Evolutionary conservation across 1,139 yeast species (phyloP).

Genomic region (Magnusiomyces fungicola): DNA sequence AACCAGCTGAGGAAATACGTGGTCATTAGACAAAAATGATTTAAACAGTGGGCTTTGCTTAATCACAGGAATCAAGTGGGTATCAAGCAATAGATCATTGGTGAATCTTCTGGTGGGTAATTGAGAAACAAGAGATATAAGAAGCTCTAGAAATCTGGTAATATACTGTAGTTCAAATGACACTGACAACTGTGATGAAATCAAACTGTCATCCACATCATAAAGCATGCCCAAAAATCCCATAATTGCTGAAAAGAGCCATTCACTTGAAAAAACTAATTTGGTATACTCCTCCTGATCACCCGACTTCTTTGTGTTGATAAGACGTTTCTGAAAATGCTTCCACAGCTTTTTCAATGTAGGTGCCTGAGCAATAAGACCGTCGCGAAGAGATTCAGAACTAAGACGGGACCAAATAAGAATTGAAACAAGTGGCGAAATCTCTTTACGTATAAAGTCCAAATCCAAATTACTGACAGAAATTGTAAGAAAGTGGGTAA

Average conservation of each 20-base stretch:
- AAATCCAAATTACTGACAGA: constrained; percentile 25
- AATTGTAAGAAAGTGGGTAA: constrained; percentile 25
- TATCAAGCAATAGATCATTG: constrained; percentile 31
- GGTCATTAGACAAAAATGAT: background rate
- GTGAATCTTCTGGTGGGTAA: constrained; percentile 39
- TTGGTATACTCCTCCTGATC: constrained; percentile 8
- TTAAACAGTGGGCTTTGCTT: constrained; percentile 10
- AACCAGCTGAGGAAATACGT: constrained; percentile 13
- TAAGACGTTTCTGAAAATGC: constrained; percentile 21
- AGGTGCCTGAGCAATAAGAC: constrained; percentile 18
- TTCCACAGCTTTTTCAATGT: constrained; percentile 27
- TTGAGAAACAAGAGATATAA: constrained; percentile 35
- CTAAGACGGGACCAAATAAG: constrained; percentile 33
- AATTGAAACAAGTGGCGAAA: constrained; percentile 37
- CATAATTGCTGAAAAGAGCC: constrained; percentile 22
- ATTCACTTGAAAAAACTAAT: constrained; percentile 20
- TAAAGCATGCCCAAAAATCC: constrained; percentile 14
- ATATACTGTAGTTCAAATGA: background rate
- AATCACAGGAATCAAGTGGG: constrained; percentile 22
- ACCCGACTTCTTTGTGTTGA: constrained; percentile 16
- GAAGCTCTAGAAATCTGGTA: constrained; percentile 23
- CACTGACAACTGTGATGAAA: background rate
- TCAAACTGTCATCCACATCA: background rate
- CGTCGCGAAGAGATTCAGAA: constrained; percentile 19
- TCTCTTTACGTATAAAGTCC: constrained; percentile 23